A percentile compares a stretch with the other conserved stretches of the same genome.
Evolutionary conservation across 352 stramenopile species (phyloP).

Genomic region (Globisporangium nunn): DNA sequence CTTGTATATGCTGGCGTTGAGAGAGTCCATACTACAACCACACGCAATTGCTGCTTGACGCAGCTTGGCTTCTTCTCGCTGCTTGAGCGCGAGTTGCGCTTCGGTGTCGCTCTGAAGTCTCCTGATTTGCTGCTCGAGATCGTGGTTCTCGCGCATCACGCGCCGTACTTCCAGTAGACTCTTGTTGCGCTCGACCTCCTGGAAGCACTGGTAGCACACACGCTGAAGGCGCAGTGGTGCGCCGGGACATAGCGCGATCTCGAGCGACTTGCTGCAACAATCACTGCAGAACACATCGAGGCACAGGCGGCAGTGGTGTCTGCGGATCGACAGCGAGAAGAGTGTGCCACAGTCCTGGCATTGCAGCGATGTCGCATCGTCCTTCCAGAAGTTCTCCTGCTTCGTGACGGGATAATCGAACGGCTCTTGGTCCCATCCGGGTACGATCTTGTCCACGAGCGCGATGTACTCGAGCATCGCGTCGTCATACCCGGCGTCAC

Average conservation of each 20-base stretch:
- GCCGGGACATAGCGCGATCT: constrained; percentile 54
- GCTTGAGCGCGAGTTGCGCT: constrained; percentile 23
- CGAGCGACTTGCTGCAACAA: constrained; percentile 39
- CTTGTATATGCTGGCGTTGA: constrained; percentile 43
- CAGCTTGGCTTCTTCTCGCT: constrained; percentile 34
- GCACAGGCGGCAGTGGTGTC: constrained; percentile 71
- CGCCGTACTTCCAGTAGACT: constrained; percentile 39
- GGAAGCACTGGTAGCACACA: constrained; percentile 49
- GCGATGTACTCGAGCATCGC: constrained; percentile 55
- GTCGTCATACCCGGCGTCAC: constrained; percentile 23
- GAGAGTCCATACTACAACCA: constrained; percentile 35
- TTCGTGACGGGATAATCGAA: constrained; percentile 44
- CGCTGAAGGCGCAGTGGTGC: constrained; percentile 47
- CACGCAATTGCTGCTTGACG: constrained; percentile 29
- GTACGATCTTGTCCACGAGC: constrained; percentile 52
- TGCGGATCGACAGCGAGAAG: constrained; percentile 37
- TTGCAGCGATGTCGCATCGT: constrained; percentile 28
- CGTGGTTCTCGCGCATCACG: constrained; percentile 53
- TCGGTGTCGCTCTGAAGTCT: constrained; percentile 32
- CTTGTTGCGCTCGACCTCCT: constrained; percentile 40
- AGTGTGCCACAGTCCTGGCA: constrained; percentile 41
- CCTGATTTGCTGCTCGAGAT: constrained; percentile 45
- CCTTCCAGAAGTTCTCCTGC: constrained; percentile 55
- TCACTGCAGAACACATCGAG: constrained; percentile 60
- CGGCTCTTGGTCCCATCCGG: constrained; percentile 47